phyloP scores from a whole-genome alignment of 148 eudicot species.

The Vaccinium vitisidaea region DNA sequence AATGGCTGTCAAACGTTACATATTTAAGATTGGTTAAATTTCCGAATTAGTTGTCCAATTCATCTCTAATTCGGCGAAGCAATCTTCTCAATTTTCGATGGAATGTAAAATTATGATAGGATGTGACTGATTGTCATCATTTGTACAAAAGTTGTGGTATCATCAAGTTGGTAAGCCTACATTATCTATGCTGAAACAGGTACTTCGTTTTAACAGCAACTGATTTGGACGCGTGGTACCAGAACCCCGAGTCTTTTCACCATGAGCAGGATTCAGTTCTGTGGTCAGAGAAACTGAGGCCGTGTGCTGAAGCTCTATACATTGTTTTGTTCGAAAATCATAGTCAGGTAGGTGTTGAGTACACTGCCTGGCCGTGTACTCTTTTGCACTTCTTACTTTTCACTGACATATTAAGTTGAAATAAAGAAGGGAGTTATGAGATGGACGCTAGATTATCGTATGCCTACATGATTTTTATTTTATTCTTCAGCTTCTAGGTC shows the following conservation, averaged over 20 bases:
- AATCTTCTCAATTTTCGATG: neutral
- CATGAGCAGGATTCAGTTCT: conserved; percentile 96
- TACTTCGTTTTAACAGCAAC: conserved; percentile 85
- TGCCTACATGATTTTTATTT: conserved; percentile 9
- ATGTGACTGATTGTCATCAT: neutral
- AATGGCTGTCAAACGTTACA: neutral
- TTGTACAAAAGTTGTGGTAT: neutral
- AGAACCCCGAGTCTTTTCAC: conserved; percentile 86
- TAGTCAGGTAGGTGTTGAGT: conserved; percentile 72
- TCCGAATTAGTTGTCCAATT: neutral
- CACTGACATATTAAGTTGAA: conserved; percentile 20
- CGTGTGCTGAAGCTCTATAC: conserved; percentile 98
- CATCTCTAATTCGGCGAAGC: neutral
- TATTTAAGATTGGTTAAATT: neutral
- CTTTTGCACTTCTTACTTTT: neutral
- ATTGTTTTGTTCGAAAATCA: conserved; percentile 92
- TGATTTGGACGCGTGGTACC: conserved; percentile 95
- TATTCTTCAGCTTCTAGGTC: conserved; percentile 79
- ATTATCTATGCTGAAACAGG: conserved; percentile 45
- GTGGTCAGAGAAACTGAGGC: conserved; percentile 96
- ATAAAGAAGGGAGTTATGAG: conserved; percentile 3
- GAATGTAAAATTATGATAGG: neutral
- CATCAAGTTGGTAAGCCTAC: conserved; percentile 33
- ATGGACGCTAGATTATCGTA: neutral
- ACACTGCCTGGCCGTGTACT: neutral